phyloP scores from a whole-genome alignment of 495 filamentous ascomycete genomes.

The Chlorociboria aeruginascens region DNA sequence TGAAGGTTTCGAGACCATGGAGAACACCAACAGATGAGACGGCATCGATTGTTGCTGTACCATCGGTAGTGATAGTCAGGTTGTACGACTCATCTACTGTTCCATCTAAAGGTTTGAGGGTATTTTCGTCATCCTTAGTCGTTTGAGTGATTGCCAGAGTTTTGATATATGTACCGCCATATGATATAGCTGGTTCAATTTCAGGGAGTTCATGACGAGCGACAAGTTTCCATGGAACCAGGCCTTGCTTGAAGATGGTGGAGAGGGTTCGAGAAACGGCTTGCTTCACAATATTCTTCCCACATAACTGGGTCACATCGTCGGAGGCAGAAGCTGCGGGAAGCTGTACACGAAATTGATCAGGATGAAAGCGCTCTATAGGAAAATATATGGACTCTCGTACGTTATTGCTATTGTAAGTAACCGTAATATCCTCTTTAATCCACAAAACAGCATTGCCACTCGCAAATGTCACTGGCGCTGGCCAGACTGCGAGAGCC shows the following conservation, averaged over 20 bases:
- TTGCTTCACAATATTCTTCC: slow-evolving; percentile 35
- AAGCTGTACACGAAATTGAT: slow-evolving; percentile 26
- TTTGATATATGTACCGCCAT: slow-evolving; percentile 35
- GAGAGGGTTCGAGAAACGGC: slow-evolving; percentile 32
- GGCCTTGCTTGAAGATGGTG: slow-evolving; percentile 46
- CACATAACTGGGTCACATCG: slow-evolving; percentile 18
- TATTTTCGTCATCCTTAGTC: slow-evolving; percentile 34
- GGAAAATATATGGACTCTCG: slow-evolving; percentile 19
- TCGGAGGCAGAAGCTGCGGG: slow-evolving; percentile 22
- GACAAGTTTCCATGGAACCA: slow-evolving; percentile 69
- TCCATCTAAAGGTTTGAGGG: slow-evolving; percentile 45
- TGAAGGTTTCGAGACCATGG: slow-evolving; percentile 56
- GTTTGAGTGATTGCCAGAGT: slow-evolving; percentile 49
- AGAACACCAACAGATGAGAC: slow-evolving; percentile 53
- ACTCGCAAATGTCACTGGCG: slow-evolving; percentile 36
- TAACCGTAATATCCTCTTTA: slow-evolving; percentile 34
- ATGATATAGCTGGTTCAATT: slow-evolving; percentile 45
- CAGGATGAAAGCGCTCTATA: background rate
- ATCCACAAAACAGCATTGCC: slow-evolving; percentile 47
- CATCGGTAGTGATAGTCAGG: slow-evolving; percentile 39
- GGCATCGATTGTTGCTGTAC: slow-evolving; percentile 46
- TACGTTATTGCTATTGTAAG: slow-evolving; percentile 45
- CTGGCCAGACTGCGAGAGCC: slow-evolving; percentile 45
- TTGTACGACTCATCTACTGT: slow-evolving; percentile 64
- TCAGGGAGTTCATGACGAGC: slow-evolving; percentile 35